phyloP scores from a whole-genome alignment of 768 basidiomycete genomes.

The Termitomyces sp. region DNA sequence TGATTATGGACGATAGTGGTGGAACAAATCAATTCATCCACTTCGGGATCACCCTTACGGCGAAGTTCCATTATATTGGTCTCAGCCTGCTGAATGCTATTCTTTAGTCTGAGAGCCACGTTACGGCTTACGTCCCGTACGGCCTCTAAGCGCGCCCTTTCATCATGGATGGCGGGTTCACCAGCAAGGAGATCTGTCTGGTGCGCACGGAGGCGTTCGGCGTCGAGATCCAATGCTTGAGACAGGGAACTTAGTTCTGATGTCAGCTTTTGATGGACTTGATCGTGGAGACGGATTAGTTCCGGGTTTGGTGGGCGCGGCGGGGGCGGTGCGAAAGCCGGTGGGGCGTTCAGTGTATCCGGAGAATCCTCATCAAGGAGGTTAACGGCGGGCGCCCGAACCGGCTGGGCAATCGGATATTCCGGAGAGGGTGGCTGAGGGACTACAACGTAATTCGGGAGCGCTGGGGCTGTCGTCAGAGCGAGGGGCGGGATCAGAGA shows the following conservation, averaged over 20 bases:
- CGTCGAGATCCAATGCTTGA: slow-evolving; percentile 56
- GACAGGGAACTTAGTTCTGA: slow-evolving; percentile 70
- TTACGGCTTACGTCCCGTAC: slow-evolving; percentile 86
- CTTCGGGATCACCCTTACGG: slow-evolving; percentile 83
- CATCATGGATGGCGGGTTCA: slow-evolving; percentile 91
- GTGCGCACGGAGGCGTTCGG: slow-evolving; percentile 73
- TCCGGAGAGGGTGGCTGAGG: slow-evolving; percentile 13
- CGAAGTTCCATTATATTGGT: slow-evolving; percentile 72
- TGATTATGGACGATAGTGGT: slow-evolving; percentile 97
- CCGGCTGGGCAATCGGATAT: slow-evolving; percentile 15
- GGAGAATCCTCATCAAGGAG: slow-evolving; percentile 61
- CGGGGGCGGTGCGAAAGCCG: slow-evolving; percentile 38
- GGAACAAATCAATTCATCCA: slow-evolving; percentile 95
- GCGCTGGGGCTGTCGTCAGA: slow-evolving; percentile 9
- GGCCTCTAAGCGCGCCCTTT: slow-evolving; percentile 91
- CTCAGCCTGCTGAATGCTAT: slow-evolving; percentile 63
- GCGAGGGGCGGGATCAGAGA: slow-evolving; percentile 20
- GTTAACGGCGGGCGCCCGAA: slow-evolving; percentile 39
- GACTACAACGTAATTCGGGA: slow-evolving; percentile 9
- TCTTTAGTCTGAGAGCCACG: slow-evolving; percentile 64
- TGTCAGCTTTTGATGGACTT: slow-evolving; percentile 70
- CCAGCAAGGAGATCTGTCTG: slow-evolving; percentile 84
- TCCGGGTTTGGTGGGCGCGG: slow-evolving; percentile 90
- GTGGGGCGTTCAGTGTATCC: slow-evolving; percentile 21
- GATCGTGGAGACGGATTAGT: slow-evolving; percentile 71